Base-by-base conservation (phyloP, 495 filamentous ascomycete genomes). In the Xylaria curta region DNA sequence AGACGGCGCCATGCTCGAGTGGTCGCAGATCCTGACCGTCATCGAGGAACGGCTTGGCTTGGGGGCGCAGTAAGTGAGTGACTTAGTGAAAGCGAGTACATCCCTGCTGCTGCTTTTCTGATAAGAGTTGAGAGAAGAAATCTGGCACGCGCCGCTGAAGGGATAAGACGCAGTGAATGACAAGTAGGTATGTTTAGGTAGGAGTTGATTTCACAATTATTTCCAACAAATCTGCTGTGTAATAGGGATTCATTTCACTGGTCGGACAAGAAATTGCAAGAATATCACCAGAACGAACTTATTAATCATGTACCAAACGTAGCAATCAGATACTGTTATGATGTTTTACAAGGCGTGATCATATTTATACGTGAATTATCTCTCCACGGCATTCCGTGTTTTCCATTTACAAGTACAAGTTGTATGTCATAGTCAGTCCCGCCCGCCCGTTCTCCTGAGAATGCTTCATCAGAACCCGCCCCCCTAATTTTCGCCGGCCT, bases 1-100 rank as follows among this genome's bases (percentile, higher is more conserved):
- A 0, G 82, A 85, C 28, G 93, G 93, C 26, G 93, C 87, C 7
- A 97, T 96, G 94, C 85, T 83, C 80, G 89, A 94, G 40, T 95
- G 91, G 91, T 87, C 79, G 56, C 86, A 90, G 46, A 92, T 97
- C 78, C 88, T 93, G 36, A 73, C 75, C n/a, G 78, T 82, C 1
- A 89, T 96, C 56, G 86, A 91, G 73, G 66, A 76, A 40, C 74
- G 75, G 59, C 69, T 90, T 51, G 78, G 79, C 1, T 76, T 87
- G 40, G 19, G 15, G 31, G 28, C 21, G 46, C n/a, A 64, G 44
- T 59, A 12, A 44, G 58, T 59, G 17, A 38, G 7, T 26, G 3
- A 19, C 44, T 15, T 15, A 2, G 44, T 26, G 61, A 4, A 19
- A 12, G 13, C 9, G 24, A 4, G 8, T 19, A n/a, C 10, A 3